Base-by-base conservation (phyloP, 257 asterid species). In the Solanum infundibuliforme region DNA sequence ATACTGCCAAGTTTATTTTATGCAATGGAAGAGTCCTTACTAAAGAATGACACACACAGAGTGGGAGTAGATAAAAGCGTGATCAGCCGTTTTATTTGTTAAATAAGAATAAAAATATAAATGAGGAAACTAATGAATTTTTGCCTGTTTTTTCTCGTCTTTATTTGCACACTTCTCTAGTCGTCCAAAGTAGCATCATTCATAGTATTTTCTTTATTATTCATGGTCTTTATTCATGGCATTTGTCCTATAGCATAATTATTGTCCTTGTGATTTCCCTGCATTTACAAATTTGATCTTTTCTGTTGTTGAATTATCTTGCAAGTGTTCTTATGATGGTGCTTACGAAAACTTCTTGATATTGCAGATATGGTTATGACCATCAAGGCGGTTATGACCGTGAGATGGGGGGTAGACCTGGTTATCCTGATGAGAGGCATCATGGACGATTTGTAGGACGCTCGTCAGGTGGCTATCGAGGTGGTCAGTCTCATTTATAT, bases 401-500 rank as follows among this genome's bases (percentile, higher is more conserved):
- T 87, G 99, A 95, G 74, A 91, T 92, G 91, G 98, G 96, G 85
- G 93, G 94, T 36, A 94, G 98, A 92, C 95, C 91, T 85, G 94
- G 94, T 83, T 94, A 93, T 94, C 94, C 93, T 65, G 98, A 97
- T 89, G 99, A 97, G 86, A 95, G 98, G 90, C 94, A 93, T 90
- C 98, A 91, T 91, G 98, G 99, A 87, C 94, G 98, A 89, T 88
- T 88, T 79, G 88, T 92, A 92, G 98, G 98, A 68, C 96, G 98
- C 35, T 75, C 94, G 41, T 88, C 93, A 86, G 98, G 96, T 89
- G 97, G 97, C 89, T 93, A 91, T 90, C 98, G 94, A 89, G 98
- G 98, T 69, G 87, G 90, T 91, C 91, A 86, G 74, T 92, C 32
- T 87, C 88, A 88, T 87, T 91, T 90, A 73, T 77, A 83, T 76